These are phyloP conservation scores for Pythium chondricola DNA, from an alignment of 352 stramenopile species.

Conservation along the genomic window DNA sequence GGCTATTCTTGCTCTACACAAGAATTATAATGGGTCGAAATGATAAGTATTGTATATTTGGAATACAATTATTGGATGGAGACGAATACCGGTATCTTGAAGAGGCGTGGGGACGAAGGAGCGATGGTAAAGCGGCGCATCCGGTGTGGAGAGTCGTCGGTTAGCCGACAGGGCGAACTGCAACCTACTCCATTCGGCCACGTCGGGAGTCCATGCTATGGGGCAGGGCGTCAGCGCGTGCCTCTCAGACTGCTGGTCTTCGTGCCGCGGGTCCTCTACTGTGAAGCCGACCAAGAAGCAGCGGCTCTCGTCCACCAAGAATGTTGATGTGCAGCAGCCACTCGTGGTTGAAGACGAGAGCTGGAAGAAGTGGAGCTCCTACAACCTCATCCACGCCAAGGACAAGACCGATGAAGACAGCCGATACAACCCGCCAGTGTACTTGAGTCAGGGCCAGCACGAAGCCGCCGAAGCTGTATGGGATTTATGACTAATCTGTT, in stretches of 20 bases:
- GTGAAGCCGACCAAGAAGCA: neutral
- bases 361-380: conserved; percentile 76
- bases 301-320: conserved; percentile 2
- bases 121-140: neutral
- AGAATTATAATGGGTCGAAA: no score
- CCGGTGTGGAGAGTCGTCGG: neutral
- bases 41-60: no score
- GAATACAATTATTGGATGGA: no score
- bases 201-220: conserved; percentile 21
- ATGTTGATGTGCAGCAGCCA: conserved; percentile 31
- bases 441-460: conserved; percentile 38
- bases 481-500: conserved; percentile 39
- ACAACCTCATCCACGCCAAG: conserved; percentile 58
- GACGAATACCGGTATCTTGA: neutral
- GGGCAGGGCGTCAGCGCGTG: conserved; percentile 27
- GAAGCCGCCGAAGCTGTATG: conserved; percentile 58
- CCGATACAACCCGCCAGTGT: conserved; percentile 42
- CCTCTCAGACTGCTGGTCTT: conserved; percentile 14
- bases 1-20: neutral
- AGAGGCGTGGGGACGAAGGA: neutral
- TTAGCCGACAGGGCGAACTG: no score
- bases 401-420: conserved; percentile 20
- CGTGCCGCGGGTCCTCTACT: neutral
- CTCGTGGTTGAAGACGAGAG: conserved; percentile 79
- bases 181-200: no score